Evolutionary conservation across 805 yeast genomes (phyloP).

Genomic region (Schwanniomyces sp.): DNA sequence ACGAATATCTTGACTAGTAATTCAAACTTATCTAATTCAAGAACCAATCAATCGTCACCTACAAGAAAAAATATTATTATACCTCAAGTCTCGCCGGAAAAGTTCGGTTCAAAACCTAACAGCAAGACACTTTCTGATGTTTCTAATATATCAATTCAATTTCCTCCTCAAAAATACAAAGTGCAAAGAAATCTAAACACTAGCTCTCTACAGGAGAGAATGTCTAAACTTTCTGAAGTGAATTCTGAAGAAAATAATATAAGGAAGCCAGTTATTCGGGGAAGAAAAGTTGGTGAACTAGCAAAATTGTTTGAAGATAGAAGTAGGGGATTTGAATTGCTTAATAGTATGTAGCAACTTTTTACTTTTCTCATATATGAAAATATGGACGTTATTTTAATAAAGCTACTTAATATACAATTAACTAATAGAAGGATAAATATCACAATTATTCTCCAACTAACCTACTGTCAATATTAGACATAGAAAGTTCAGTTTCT

Average conservation of each 20-base stretch:
- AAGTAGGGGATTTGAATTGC: slow-evolving; percentile 38
- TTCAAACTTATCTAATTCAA: slow-evolving; percentile 3
- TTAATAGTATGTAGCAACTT: slow-evolving; percentile 20
- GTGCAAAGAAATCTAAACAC: slow-evolving; percentile 10
- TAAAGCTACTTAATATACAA: neutral
- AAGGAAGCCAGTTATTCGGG: slow-evolving; percentile 47
- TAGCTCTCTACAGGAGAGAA: neutral
- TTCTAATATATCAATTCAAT: slow-evolving; percentile 27
- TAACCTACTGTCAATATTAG: slow-evolving; percentile 44
- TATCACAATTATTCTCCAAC: slow-evolving; percentile 36
- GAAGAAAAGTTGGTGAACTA: slow-evolving; percentile 59
- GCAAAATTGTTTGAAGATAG: slow-evolving; percentile 67
- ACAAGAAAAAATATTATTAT: neutral
- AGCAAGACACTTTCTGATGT: slow-evolving; percentile 15
- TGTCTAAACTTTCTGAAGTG: neutral
- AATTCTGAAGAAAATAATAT: slow-evolving; percentile 1
- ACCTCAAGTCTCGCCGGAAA: neutral
- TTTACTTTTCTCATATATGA: neutral
- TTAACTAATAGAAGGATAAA: neutral
- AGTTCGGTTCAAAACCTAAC: neutral
- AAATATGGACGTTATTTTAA: neutral
- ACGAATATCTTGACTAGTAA: slow-evolving; percentile 10
- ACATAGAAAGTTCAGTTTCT: slow-evolving; percentile 38
- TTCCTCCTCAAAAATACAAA: slow-evolving; percentile 39
- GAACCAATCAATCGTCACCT: slow-evolving; percentile 7